Percentiles rank a stretch among this genome's conserved stretches.
phyloP scores from a whole-genome alignment of 495 filamentous ascomycete species.

The Rhizodiscina lignyota region DNA sequence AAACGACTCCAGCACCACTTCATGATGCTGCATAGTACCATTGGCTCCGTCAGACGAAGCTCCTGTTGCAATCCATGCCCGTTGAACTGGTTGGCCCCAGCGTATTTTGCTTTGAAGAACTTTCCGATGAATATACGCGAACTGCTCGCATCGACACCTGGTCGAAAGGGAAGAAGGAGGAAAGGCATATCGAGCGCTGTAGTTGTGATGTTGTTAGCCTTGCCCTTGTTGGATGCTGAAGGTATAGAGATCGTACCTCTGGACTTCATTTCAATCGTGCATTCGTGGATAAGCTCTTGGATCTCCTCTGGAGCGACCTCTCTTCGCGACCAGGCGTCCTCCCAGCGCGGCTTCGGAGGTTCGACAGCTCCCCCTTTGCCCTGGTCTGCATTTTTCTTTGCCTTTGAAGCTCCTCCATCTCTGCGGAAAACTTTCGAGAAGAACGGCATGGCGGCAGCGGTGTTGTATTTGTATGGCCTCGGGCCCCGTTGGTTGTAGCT shows the following conservation, averaged over 20 bases:
- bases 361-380: constrained; percentile 27
- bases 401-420: constrained; percentile 42
- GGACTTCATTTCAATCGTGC: constrained; percentile 81
- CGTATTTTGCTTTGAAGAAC: constrained; percentile 51
- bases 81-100: constrained; percentile 18
- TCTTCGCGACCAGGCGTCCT: constrained; percentile 76
- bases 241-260: constrained; percentile 47
- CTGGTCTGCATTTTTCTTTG: constrained; percentile 36
- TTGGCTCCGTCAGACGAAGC: constrained; percentile 81
- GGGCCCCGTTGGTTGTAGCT: no score
- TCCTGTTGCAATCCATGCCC: constrained; percentile 68
- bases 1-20: constrained; percentile 99
- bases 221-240: no score
- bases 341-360: constrained; percentile 60
- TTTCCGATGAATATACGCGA: constrained; percentile 85
- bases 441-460: constrained; percentile 40
- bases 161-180: constrained; percentile 87
- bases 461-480: no score
- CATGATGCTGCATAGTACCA: constrained; percentile 84
- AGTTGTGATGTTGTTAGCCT: constrained; percentile 6
- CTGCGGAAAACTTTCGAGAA: constrained; percentile 58
- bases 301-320: constrained; percentile 82
- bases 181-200: constrained; percentile 80
- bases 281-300: constrained; percentile 66
- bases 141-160: constrained; percentile 76